Percentiles rank a stretch among this genome's conserved stretches.
These are phyloP conservation scores for Sugiyamaella pinicola DNA, from an alignment of 1,139 yeast species.

Conservation along the genomic window DNA sequence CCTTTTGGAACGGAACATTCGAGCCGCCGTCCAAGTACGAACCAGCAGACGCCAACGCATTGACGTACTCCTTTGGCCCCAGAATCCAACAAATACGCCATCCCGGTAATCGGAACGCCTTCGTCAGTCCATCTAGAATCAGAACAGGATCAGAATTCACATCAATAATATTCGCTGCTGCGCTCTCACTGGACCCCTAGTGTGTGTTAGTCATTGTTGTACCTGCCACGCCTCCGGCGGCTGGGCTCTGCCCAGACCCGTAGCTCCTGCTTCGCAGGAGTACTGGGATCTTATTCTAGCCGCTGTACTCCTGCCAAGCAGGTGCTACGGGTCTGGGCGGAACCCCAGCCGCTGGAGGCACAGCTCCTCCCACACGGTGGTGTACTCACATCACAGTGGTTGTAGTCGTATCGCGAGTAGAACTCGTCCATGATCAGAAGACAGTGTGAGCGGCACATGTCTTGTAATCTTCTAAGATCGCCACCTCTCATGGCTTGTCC, in stretches of 20 bases:
- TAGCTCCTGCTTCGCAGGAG: neutral
- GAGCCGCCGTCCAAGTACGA: slow-evolving; percentile 68
- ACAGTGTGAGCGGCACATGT: slow-evolving; percentile 59
- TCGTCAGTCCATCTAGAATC: slow-evolving; percentile 65
- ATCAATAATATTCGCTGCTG: slow-evolving; percentile 59
- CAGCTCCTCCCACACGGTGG: slow-evolving; percentile 44
- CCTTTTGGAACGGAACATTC: slow-evolving; percentile 66
- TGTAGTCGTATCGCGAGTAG: slow-evolving; percentile 64
- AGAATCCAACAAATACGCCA: slow-evolving; percentile 72
- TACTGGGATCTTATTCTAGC: no score
- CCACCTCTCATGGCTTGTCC: slow-evolving; percentile 59
- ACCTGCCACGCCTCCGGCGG: neutral
- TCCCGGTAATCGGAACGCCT: slow-evolving; percentile 68
- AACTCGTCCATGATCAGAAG: slow-evolving; percentile 69
- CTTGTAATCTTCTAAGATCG: slow-evolving; percentile 57
- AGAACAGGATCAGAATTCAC: slow-evolving; percentile 65
- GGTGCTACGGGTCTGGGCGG: slow-evolving; percentile 13
- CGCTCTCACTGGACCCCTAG: slow-evolving; percentile 56
- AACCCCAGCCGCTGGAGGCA: slow-evolving; percentile 12
- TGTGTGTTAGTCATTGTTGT: neutral
- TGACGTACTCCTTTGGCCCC: slow-evolving; percentile 66
- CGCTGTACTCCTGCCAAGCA: slow-evolving; percentile 40
- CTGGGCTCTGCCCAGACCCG: neutral
- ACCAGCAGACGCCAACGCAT: slow-evolving; percentile 62
- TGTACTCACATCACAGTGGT: slow-evolving; percentile 51